Evolutionary conservation across 495 filamentous ascomycete genomes (phyloP), one percentile per base, ranked within the genome.

Genomic region (Lophiostoma macrostomum): DNA sequence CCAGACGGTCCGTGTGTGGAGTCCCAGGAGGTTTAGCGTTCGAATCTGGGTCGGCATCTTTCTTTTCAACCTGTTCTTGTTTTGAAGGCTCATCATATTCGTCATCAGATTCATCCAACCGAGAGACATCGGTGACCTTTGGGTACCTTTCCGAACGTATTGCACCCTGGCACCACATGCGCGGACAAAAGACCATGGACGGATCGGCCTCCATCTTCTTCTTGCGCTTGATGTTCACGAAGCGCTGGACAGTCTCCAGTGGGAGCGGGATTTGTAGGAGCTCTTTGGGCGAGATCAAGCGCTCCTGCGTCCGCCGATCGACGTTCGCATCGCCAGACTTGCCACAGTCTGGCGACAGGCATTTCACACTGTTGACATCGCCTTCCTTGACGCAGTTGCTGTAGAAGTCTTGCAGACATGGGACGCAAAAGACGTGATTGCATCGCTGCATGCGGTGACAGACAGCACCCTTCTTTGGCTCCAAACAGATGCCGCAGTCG

Each of bases 121-220:
- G 47, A 7, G 49, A 48, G 14, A 69, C 70, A 13, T 80, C 78
- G 13, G 73, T 67, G 36, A 81, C 83, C 61, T 91, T 89, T 27
- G 80, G 84, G 64, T 90, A 85, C 57, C 82, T 86, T 55, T 87
- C 84, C 37, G 87, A 89, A 22, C 85, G 78, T 4, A 88, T 88
- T n/a, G 91, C 85, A 16, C 87, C 89, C 66, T 95, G 89, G 64
- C 93, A 98, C 91, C 91, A 98, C 56, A 81, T 74, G 1, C 93
- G 80, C 2, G 93, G 93, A 62, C 93, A 98, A 65, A 93, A 96
- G n/a, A 96, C 78, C 0, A 91, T 96, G 37, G 81, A 85, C 56
- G 87, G 90, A 60, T 98, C 91, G 0, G 88, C 83, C 66, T 96
- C 93, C 7, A 96, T 77, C 58, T 88, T 84, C 45, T 83, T 86